These are phyloP conservation scores for Backusella parvicylindrica DNA, from an alignment of 192 early-diverging fungal genomes.

Conservation along the genomic window DNA sequence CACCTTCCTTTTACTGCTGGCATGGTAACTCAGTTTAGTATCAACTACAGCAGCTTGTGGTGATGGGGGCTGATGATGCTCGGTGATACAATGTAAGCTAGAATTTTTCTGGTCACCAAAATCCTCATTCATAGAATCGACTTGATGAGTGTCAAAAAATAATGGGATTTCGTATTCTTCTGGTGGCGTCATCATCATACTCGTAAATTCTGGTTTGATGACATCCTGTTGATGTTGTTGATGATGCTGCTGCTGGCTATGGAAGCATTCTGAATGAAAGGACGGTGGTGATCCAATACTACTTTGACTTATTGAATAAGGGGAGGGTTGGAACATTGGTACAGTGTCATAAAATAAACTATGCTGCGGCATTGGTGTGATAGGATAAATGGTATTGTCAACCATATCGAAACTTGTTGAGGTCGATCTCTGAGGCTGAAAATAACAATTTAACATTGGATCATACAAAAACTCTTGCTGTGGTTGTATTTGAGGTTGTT, in stretches of 20 bases:
- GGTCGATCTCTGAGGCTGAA: background rate
- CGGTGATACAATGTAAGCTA: background rate
- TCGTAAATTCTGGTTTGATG: background rate
- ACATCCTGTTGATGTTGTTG: background rate
- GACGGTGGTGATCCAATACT: background rate
- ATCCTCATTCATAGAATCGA: background rate
- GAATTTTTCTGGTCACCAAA: background rate
- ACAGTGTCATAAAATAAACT: background rate
- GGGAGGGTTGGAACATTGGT: background rate
- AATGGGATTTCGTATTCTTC: constrained; percentile 3
- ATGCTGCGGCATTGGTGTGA: background rate
- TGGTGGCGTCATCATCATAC: constrained; percentile 1
- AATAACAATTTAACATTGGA: background rate
- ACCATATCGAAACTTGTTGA: background rate
- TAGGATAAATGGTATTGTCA: background rate
- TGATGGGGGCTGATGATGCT: background rate
- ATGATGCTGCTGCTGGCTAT: background rate
- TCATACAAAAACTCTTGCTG: background rate
- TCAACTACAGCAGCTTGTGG: background rate
- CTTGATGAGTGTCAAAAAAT: constrained; percentile 1
- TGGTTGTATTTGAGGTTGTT: background rate
- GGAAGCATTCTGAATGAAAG: background rate
- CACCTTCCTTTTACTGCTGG: background rate
- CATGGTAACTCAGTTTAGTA: background rate
- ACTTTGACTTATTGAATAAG: background rate